Percentiles rank a stretch among this genome's conserved stretches.
Evolutionary conservation across 768 basidiomycete genomes (phyloP).

Genomic region (Tricholoma matsutake): DNA sequence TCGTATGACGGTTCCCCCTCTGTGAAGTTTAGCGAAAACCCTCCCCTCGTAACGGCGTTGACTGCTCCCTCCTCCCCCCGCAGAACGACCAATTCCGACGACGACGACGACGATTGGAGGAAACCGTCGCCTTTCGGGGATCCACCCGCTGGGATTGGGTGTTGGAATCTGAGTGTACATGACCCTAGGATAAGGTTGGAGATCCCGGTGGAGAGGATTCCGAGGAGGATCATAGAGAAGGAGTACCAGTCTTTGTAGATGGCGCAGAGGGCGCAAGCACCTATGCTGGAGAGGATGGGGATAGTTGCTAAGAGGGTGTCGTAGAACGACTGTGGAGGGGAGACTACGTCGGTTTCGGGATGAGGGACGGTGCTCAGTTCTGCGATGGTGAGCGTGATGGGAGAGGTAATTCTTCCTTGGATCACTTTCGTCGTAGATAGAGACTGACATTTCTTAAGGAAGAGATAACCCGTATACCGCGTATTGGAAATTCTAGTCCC

Average conservation of each 20-base stretch:
- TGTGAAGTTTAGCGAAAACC: conserved; percentile 19
- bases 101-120: neutral
- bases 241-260: conserved; percentile 25
- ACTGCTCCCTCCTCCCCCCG: conserved; percentile 23
- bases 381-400: neutral
- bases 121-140: conserved; percentile 24
- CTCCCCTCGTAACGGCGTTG: conserved; percentile 23
- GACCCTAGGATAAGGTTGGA: conserved; percentile 12
- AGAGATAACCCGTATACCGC: conserved; percentile 25
- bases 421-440: conserved; percentile 8
- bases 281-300: conserved; percentile 13
- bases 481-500: conserved; percentile 24
- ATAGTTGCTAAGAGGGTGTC: neutral
- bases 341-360: neutral
- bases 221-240: conserved; percentile 30
- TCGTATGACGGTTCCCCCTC: conserved; percentile 5
- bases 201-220: conserved; percentile 30
- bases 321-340: neutral
- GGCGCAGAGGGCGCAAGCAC: conserved; percentile 25
- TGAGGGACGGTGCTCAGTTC: neutral
- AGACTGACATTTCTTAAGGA: conserved; percentile 10
- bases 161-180: neutral
- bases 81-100: conserved; percentile 16
- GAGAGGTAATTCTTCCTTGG: neutral
- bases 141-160: neutral